Percentiles rank a stretch among this genome's conserved stretches.
Conservation (phyloP, 352 stramenopile species). For the Phytopythium kandeliae region DNA sequence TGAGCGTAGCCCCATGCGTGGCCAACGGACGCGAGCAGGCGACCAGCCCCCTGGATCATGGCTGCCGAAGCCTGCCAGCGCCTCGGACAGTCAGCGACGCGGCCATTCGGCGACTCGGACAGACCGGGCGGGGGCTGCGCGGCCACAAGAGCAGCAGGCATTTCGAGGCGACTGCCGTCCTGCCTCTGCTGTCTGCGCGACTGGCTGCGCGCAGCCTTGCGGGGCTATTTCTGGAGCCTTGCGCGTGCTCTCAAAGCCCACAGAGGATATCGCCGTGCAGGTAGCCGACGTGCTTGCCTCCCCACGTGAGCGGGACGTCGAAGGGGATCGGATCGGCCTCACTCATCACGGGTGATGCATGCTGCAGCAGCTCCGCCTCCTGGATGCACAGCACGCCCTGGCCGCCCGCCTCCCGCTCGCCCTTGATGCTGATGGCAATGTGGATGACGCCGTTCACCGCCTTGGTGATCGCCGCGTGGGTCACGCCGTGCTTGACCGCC, state of each 20-base stretch:
- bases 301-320: constrained; percentile 66
- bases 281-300: constrained; percentile 58
- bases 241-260: constrained; percentile 22
- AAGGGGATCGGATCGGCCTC: constrained; percentile 54
- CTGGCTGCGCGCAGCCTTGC: no score
- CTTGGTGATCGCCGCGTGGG: constrained; percentile 62
- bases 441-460: constrained; percentile 64
- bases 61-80: no score
- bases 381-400: constrained; percentile 68
- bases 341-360: constrained; percentile 31
- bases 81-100: no score
- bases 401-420: constrained; percentile 45
- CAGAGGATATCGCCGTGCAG: constrained; percentile 41
- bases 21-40: no score
- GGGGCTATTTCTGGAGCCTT: no score
- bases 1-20: no score
- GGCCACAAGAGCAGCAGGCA: no score
- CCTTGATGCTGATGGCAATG: constrained; percentile 65
- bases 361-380: constrained; percentile 41
- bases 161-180: not conserved
- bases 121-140: no score
- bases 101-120: no score
- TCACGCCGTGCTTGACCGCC: constrained; percentile 45
- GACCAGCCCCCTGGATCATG: no score
- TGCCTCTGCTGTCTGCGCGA: not conserved